Percentiles rank a stretch among this genome's conserved stretches.
Conservation (phyloP, 2,329 filamentous ascomycete genomes). For the Xylaria hypoxylon region DNA sequence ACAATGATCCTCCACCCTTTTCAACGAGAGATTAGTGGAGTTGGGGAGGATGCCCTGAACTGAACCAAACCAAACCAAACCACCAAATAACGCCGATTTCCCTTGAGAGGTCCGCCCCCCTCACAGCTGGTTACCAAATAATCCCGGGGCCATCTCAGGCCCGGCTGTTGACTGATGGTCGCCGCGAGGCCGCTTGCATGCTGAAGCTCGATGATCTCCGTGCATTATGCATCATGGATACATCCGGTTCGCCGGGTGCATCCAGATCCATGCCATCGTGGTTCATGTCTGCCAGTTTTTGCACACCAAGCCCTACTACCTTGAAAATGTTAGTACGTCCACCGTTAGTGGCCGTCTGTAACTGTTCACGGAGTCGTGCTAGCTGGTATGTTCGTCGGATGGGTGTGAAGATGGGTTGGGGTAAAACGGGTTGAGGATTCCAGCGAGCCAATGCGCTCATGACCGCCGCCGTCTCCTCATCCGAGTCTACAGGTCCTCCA, state of each 20-base stretch:
- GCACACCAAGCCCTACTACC: constrained; percentile 67
- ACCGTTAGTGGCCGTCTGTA: constrained; percentile 74
- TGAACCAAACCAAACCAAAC: background rate
- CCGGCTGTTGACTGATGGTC: constrained; percentile 61
- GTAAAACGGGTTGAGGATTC: constrained; percentile 81
- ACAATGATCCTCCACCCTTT: background rate
- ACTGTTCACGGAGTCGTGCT: constrained; percentile 72
- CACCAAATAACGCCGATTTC: constrained; percentile 3
- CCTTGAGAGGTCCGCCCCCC: constrained; percentile 1
- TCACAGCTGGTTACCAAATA: background rate
- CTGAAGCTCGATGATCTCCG: constrained; percentile 62
- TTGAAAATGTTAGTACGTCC: constrained; percentile 74
- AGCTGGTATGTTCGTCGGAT: constrained; percentile 73
- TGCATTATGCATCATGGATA: constrained; percentile 54
- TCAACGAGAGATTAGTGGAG: background rate
- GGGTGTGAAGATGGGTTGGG: constrained; percentile 70
- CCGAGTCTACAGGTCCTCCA: constrained; percentile 86
- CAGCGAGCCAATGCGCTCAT: constrained; percentile 84
- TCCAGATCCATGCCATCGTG: constrained; percentile 59
- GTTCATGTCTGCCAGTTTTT: constrained; percentile 65
- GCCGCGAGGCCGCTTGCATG: constrained; percentile 57
- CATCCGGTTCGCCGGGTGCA: constrained; percentile 68
- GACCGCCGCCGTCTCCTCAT: constrained; percentile 91
- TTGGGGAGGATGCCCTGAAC: background rate
- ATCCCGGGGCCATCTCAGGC: constrained; percentile 50